phyloP scores from a whole-genome alignment of 164 flowering plant species.

The Kingdonia uniflora region DNA sequence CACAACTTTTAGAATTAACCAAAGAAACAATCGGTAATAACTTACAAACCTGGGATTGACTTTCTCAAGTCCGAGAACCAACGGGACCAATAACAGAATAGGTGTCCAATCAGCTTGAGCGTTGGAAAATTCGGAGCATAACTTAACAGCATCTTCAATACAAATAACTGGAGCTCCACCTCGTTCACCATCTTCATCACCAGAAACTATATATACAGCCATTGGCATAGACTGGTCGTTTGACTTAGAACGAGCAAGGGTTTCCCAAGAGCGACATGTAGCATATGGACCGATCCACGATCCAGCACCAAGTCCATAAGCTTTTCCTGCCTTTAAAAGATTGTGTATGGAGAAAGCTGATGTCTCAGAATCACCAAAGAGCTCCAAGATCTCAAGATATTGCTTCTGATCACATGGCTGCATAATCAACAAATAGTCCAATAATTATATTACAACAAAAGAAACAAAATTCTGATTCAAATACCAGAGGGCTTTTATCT shows the following conservation, averaged over 20 bases:
- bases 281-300: constrained; percentile 99
- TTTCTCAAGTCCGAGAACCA: constrained; percentile 96
- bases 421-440: constrained; percentile 17
- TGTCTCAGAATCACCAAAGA: constrained; percentile 75
- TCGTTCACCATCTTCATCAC: constrained; percentile 94
- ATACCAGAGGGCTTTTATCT: no score
- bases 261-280: constrained; percentile 87
- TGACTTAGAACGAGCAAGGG: constrained; percentile 41
- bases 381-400: constrained; percentile 62
- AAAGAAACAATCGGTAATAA: no score
- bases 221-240: constrained; percentile 37
- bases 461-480: not conserved
- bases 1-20: no score
- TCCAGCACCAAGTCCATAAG: constrained; percentile 84
- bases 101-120: constrained; percentile 66
- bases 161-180: constrained; percentile 97
- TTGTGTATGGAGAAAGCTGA: constrained; percentile 82
- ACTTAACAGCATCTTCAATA: constrained; percentile 54
- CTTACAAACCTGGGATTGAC: constrained; percentile 71
- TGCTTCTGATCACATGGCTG: constrained; percentile 50
- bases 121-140: constrained; percentile 48
- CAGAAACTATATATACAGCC: constrained; percentile 89
- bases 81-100: constrained; percentile 75
- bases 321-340: constrained; percentile 73
- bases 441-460: constrained; percentile 16